phyloP scores from a whole-genome alignment of 1,284 basidiomycete species.

The Golubevia sp. region DNA sequence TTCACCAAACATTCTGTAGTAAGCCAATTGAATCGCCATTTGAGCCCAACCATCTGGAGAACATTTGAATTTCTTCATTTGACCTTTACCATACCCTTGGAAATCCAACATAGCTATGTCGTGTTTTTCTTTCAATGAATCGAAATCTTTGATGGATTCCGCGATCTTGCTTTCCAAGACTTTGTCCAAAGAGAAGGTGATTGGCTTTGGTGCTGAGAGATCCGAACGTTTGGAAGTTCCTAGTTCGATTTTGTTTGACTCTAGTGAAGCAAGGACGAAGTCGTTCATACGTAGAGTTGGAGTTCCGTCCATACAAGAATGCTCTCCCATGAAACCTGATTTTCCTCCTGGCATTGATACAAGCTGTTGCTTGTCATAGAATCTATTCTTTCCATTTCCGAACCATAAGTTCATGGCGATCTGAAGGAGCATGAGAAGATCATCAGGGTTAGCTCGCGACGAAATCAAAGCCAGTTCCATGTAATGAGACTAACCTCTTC shows the following conservation, averaged over 20 bases:
- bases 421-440: slow-evolving; percentile 5
- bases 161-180: slow-evolving; percentile 65
- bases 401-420: slow-evolving; percentile 78
- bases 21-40: slow-evolving; percentile 93
- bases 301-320: slow-evolving; percentile 95
- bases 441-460: too few species aligned
- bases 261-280: slow-evolving; percentile 81
- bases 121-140: slow-evolving; percentile 76
- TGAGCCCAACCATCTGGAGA: slow-evolving; percentile 91
- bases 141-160: slow-evolving; percentile 72
- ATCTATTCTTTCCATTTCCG: slow-evolving; percentile 88
- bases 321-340: slow-evolving; percentile 79
- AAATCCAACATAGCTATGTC: slow-evolving; percentile 82
- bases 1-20: slow-evolving; percentile 75
- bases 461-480: too few species aligned
- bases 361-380: slow-evolving; percentile 96
- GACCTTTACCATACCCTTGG: slow-evolving; percentile 85
- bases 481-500: slow-evolving; percentile 68
- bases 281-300: slow-evolving; percentile 94
- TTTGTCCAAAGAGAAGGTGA: slow-evolving; percentile 74
- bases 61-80: slow-evolving; percentile 84
- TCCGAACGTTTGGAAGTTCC: slow-evolving; percentile 63
- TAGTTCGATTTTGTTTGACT: slow-evolving; percentile 76
- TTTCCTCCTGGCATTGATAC: slow-evolving; percentile 68
- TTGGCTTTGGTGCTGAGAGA: slow-evolving; percentile 71